Conservation (phyloP, 352 stramenopile genomes). For the Phytophthora citricola region DNA sequence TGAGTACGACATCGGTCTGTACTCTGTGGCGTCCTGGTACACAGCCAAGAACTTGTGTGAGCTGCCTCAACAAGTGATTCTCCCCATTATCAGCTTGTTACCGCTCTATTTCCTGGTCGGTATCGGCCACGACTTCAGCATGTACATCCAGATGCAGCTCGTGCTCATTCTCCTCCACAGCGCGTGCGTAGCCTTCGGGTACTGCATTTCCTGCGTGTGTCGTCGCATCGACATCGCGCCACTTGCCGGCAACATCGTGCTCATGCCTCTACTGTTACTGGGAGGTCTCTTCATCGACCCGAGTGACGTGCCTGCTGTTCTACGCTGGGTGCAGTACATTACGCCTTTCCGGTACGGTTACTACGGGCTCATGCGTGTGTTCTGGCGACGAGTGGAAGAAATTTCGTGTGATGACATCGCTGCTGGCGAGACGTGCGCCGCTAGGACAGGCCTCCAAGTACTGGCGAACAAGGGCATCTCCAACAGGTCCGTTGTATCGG, state of each 20-base stretch:
- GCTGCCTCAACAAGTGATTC: constrained; percentile 49
- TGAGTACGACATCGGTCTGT: constrained; percentile 57
- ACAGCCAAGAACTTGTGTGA: constrained; percentile 66
- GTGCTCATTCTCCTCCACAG: constrained; percentile 52
- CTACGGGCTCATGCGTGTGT: constrained; percentile 55
- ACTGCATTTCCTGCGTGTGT: constrained; percentile 54
- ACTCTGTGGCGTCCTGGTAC: constrained; percentile 55
- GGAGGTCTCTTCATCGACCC: constrained; percentile 58
- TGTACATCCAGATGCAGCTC: constrained; percentile 56
- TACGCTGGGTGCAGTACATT: constrained; percentile 59
- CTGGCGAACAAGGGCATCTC: constrained; percentile 44
- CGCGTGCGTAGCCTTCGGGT: constrained; percentile 48
- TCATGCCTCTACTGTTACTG: constrained; percentile 58
- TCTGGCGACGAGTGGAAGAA: constrained; percentile 40
- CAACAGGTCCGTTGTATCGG: constrained; percentile 27
- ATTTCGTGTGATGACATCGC: constrained; percentile 41
- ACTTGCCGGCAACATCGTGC: constrained; percentile 42
- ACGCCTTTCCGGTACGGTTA: constrained; percentile 62
- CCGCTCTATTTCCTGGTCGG: constrained; percentile 59
- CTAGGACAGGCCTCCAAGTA: constrained; percentile 38
- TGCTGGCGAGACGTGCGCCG: constrained; percentile 25
- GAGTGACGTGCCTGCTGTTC: constrained; percentile 40
- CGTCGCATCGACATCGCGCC: constrained; percentile 48
- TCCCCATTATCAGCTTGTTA: constrained; percentile 52
- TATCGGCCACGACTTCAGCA: constrained; percentile 40